A percentile compares a stretch with the other conserved stretches of the same genome.
These are phyloP conservation scores for Dipodascus geniculatus DNA, from an alignment of 805 yeast genomes.

Conservation along the genomic window DNA sequence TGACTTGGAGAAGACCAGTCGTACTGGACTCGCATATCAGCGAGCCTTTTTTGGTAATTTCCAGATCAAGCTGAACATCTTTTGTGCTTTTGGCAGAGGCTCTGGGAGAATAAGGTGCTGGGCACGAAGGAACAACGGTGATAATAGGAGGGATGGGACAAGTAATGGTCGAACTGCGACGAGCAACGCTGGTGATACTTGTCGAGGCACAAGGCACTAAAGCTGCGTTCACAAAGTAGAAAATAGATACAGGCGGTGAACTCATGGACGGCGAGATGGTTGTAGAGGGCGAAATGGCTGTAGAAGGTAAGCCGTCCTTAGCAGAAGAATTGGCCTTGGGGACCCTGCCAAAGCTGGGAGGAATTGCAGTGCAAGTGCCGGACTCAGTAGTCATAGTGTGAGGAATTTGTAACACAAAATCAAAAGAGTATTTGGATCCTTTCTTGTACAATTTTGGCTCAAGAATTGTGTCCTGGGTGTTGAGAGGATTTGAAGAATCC, in stretches of 20 bases:
- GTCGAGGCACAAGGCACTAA: not conserved
- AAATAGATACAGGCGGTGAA: not conserved
- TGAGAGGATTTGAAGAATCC: not conserved
- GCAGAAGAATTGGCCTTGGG: not conserved
- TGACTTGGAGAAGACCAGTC: not conserved
- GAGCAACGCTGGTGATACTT: not conserved
- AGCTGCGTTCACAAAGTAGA: not conserved
- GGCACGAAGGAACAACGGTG: not conserved
- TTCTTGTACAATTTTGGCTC: not conserved
- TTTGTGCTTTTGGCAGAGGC: not conserved
- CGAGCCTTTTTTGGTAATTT: not conserved
- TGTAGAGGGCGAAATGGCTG: too few relatives aligned
- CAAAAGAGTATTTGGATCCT: not conserved
- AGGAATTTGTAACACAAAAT: not conserved
- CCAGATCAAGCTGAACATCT: not conserved
- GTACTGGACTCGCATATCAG: not conserved
- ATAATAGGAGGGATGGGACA: not conserved
- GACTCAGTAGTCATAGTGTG: not conserved
- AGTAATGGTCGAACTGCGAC: not conserved
- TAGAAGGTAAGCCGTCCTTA: too few relatives aligned
- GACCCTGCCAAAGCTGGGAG: not conserved
- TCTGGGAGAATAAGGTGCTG: not conserved
- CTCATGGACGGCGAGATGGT: too few relatives aligned
- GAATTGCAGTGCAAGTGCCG: not conserved
- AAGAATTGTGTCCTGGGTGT: not conserved